phyloP scores from a whole-genome alignment of 2,329 filamentous ascomycete genomes.

The Calonectria pteridis region DNA sequence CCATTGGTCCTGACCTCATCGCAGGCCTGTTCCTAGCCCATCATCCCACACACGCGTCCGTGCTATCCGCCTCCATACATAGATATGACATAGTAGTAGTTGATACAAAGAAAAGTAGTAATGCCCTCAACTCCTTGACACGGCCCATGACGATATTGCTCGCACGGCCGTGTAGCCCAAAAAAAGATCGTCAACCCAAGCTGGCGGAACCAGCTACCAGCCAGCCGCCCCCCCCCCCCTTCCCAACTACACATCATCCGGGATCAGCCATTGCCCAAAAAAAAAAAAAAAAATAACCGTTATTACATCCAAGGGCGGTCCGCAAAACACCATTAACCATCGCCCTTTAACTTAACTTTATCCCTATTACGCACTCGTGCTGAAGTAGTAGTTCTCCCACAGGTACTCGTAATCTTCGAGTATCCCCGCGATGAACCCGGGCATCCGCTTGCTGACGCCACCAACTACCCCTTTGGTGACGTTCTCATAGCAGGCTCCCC shows the following conservation, averaged over 20 bases:
- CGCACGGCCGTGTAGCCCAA: constrained; percentile 8
- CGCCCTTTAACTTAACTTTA: not conserved
- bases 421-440: constrained; percentile 85
- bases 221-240: not conserved
- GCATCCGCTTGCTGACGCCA: constrained; percentile 80
- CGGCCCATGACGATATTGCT: constrained; percentile 1
- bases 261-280: not conserved
- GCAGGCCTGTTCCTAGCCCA: not conserved
- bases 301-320: not conserved
- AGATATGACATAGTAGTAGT: constrained; percentile 10
- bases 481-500: constrained; percentile 96
- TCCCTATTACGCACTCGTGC: constrained; percentile 59
- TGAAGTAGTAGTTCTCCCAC: constrained; percentile 98
- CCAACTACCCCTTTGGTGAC: constrained; percentile 82
- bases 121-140: constrained; percentile 7
- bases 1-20: not conserved
- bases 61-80: not conserved
- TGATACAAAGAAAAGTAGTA: constrained; percentile 1
- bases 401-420: constrained; percentile 97
- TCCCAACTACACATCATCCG: not conserved
- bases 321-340: constrained; percentile 6
- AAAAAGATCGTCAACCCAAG: constrained; percentile 8
- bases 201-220: constrained; percentile 6
- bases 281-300: not conserved
- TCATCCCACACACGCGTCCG: constrained; percentile 6